Evolutionary conservation across 2,329 filamentous ascomycete genomes (phyloP), one percentile per base, ranked within the genome.

Genomic region (Fusarium penzigii): DNA sequence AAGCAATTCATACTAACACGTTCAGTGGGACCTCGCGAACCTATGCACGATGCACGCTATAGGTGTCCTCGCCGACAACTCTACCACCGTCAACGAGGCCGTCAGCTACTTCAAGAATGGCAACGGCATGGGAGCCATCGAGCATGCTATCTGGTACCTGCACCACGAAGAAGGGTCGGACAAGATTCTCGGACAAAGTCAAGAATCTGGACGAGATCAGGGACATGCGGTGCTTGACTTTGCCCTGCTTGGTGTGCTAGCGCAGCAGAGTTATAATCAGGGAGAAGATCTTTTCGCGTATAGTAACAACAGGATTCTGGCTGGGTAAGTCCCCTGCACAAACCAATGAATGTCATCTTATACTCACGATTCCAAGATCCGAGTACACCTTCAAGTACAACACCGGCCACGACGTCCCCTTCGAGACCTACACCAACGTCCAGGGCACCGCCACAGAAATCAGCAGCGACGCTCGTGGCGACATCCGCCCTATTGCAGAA

Each of bases 11-110:
- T n/a, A n/a, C n/a, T n/a, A n/a, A n/a, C n/a, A n/a, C n/a, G n/a
- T n/a, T n/a, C n/a, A 49, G 41, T 78, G 76, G 75, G 76, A 78
- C 47, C 58, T 75, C 5, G 72, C 68, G 56, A 77, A 76, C 34
- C 63, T 78, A 20, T 70, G 70, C 5, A 68, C 70, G 2, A 64
- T 73, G 36, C 57, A 72, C 13, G 68, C 74, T 1, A 75, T 76
- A 50, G 75, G 74, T 0, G 67, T 78, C 1, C 63, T 76, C 5
- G 65, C 68, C 1, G 75, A 78, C 39, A 76, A 78, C 48, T 40
- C 55, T 32, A 75, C 73, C 2, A 72, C 72, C 48, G 72, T 66
- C 46, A 52, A 75, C 11, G 62, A 73, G 38, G 74, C 66, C 0
- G 55, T 76, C 8, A 51, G 66, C n/a, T 78, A 76, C 47, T 73